Evolutionary conservation across 345 rosid species (phyloP).

Genomic region (Dipteronia sinensis): DNA sequence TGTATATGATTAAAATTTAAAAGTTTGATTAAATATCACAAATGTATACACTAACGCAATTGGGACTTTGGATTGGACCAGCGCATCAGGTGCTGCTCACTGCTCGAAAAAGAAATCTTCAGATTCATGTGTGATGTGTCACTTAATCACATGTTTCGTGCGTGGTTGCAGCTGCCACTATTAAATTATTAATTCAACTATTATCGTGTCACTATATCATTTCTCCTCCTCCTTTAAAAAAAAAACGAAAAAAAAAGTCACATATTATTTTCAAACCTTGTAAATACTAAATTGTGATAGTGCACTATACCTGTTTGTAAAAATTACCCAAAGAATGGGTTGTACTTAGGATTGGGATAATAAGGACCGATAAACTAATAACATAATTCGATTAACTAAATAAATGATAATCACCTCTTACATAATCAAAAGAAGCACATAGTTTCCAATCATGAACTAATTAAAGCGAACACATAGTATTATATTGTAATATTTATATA

Average conservation of each 20-base stretch:
- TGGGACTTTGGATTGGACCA: neutral
- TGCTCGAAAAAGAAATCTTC: neutral
- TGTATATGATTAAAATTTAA: neutral
- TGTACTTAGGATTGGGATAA: too few species aligned
- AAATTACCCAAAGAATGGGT: neutral
- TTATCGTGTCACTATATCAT: too few species aligned
- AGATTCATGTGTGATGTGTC: too few species aligned
- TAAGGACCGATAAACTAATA: neutral
- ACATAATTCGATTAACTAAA: neutral
- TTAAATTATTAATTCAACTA: neutral
- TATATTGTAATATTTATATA: neutral
- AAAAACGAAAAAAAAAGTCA: too few species aligned
- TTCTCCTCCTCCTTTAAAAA: neutral
- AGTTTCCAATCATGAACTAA: neutral
- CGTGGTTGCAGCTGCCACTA: conserved; percentile 6
- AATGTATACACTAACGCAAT: neutral
- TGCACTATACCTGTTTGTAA: too few species aligned
- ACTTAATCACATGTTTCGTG: neutral
- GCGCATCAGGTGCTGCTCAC: neutral
- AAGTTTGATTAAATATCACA: neutral
- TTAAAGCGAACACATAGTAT: neutral
- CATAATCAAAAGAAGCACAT: neutral
- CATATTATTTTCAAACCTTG: too few species aligned
- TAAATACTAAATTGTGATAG: too few species aligned
- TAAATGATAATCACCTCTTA: too few species aligned